Conservation (phyloP, 2,329 filamentous ascomycete genomes). For the Rutstroemia sp. region DNA sequence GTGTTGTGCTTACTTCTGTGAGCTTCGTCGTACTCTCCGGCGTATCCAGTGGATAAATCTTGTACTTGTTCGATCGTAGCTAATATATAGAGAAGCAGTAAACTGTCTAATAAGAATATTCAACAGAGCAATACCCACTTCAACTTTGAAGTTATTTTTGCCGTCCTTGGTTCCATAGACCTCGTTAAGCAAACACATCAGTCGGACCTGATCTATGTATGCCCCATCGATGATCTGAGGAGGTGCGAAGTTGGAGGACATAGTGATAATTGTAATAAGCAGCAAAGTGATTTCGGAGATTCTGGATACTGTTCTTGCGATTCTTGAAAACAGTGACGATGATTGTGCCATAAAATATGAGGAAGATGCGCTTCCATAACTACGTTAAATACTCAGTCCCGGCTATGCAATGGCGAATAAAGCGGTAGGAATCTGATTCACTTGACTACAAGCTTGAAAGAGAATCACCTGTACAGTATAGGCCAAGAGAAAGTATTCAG, state of each 20-base stretch:
- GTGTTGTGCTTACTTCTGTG: slow-evolving; percentile 10
- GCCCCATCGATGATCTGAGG: slow-evolving; percentile 19
- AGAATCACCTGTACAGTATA: too few species aligned
- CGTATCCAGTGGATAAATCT: slow-evolving; percentile 5
- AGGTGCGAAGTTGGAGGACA: neutral
- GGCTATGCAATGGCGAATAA: too few species aligned
- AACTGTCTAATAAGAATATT: neutral
- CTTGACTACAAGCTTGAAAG: too few species aligned
- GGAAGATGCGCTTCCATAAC: too few species aligned
- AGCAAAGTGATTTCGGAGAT: too few species aligned
- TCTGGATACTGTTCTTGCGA: too few species aligned
- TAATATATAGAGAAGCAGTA: slow-evolving; percentile 1
- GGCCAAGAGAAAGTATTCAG: too few species aligned
- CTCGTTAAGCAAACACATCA: slow-evolving; percentile 14
- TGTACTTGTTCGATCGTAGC: slow-evolving; percentile 21
- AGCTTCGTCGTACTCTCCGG: neutral
- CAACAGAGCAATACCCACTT: slow-evolving; percentile 7
- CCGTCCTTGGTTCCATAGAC: slow-evolving; percentile 19
- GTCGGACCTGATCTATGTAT: slow-evolving; percentile 16
- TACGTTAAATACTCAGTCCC: too few species aligned
- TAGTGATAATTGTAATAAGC: neutral
- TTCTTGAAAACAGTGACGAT: too few species aligned
- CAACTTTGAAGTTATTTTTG: slow-evolving; percentile 20
- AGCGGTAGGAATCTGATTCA: too few species aligned
- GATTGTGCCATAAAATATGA: too few species aligned